Base-by-base conservation (phyloP, 495 filamentous ascomycete genomes). In the Talaromyces stipitatus region DNA sequence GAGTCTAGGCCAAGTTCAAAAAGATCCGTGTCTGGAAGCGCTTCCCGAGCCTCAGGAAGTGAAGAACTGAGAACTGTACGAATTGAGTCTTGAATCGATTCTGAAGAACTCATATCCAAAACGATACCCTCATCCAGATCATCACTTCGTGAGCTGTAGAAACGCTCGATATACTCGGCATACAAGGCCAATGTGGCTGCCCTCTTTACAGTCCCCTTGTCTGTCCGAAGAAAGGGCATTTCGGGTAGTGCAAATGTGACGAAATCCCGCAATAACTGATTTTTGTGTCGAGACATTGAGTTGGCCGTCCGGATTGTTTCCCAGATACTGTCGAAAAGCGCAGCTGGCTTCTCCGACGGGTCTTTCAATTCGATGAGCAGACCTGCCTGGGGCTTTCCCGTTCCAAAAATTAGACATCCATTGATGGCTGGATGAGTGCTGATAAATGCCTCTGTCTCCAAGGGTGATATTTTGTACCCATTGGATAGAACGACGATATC, bases 191-290 rank as follows among this genome's bases (percentile, higher is more conserved):
- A 54, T 1, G 67, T 72, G 41, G 65, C 67, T 16, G 64, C 24
- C 45, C 71, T 56, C 47, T 71, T 68, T 8, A 68, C 61, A 52
- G 61, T 66, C 9, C 63, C 66, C 55, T 69, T 69, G 33, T 63
- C 57, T 1, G 64, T 67, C n/a, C 51, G 54, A 10, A 69, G 27
- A 56, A 69, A 70, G 10, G 62, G 61, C 46, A 61, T 69, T 1
- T 65, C 58, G 9, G 50, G 50, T 4, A 52, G 27, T 4, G 50
- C 18, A 11, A 52, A 57, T 10, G 60, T 43, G 27, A 62, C 58
- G 23, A 62, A 61, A 8, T 59, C 55, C 29, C 36, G 41, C n/a
- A 48, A 56, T 5, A 68, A 50, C 50, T 68, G 66, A 26, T 66
- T 64, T 32, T 65, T 63, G 14, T 65, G 66, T 10, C 57, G 60